Base-by-base conservation (phyloP, 2,329 filamentous ascomycete genomes). In the Dissoconium aciculare region DNA sequence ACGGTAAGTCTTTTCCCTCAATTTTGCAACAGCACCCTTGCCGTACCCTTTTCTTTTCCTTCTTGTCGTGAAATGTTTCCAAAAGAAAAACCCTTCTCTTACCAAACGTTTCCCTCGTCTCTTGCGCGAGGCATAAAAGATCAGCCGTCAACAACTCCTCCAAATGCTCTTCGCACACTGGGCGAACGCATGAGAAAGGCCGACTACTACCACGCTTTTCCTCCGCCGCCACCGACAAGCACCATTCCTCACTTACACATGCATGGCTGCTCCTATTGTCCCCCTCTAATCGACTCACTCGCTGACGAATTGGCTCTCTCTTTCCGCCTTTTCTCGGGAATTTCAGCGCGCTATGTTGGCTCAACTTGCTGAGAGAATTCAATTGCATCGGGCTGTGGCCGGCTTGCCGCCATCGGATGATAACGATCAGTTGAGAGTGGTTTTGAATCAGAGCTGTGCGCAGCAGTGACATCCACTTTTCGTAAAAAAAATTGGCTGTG, bases 1-100 rank as follows among this genome's bases (percentile, higher is more conserved):
- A 71, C 68, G 39, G 51, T 54, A 37, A 44, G 51, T 45, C 30
- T 17, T 15, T 5, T 21, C 12, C 12, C 30, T 15, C 15, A 28
- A 8, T 16, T 15, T 12, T 34, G 19, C 17, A 16, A 34, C 14
- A 23, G 32, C 26, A 17, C 30, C 5, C 24, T 21, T 14, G 28
- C 17, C 14, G 11, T 21, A 13, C 23, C 8, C 16, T n/a, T 13
- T 15, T 11, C n/a, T 11, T 6, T 14, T 17, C 5, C n/a, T 15
- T 11, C 3, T 4, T 16, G 11, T 26, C 16, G 16, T 23, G 6
- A 12, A 24, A n/a, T 26, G 8, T 13, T 26, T 12, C 31, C 25
- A 10, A 24, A 26, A 14, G 23, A 28, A 16, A 17, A 13, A 26
- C n/a, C 13, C 8, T 23, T 23, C n/a, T 23, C 19, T 23, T 23